phyloP scores from a whole-genome alignment of 352 stramenopile species.

The Globisporangium parvum region DNA sequence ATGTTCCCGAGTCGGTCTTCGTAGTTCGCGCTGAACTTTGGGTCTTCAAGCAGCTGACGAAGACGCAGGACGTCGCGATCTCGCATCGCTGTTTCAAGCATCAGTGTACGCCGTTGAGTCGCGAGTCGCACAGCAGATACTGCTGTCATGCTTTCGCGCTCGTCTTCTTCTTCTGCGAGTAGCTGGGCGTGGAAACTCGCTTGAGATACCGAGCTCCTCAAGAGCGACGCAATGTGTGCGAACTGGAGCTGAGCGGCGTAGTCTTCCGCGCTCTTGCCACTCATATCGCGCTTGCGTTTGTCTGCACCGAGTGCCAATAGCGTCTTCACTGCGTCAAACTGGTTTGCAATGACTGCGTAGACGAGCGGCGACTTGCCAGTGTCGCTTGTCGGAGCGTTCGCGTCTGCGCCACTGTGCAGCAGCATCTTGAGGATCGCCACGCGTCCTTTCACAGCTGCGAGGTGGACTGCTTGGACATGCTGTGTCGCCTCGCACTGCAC shows the following conservation, averaged over 20 bases:
- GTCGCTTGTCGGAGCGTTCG: constrained; percentile 23
- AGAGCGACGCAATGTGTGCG: constrained; percentile 19
- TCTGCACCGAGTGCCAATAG: constrained; percentile 37
- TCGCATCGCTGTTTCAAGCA: constrained; percentile 37
- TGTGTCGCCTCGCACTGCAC: constrained; percentile 29
- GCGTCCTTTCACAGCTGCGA: constrained; percentile 50
- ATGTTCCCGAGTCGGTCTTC: constrained; percentile 36
- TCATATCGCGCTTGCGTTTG: constrained; percentile 20
- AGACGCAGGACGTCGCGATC: constrained; percentile 24
- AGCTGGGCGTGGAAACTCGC: constrained; percentile 26
- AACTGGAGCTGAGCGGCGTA: constrained; percentile 26
- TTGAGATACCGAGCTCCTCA: constrained; percentile 22
- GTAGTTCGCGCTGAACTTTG: constrained; percentile 40
- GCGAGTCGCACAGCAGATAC: constrained; percentile 5
- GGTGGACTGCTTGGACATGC: constrained; percentile 27
- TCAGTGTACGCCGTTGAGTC: constrained; percentile 8
- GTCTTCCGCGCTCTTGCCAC: constrained; percentile 25
- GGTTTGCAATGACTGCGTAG: constrained; percentile 37
- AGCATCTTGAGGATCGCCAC: constrained; percentile 28
- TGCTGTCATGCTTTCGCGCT: constrained; percentile 5
- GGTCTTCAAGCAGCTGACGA: constrained; percentile 24
- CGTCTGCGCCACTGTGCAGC: constrained; percentile 28
- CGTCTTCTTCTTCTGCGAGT: constrained; percentile 32
- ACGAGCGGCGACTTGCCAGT: constrained; percentile 33
- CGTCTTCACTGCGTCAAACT: constrained; percentile 27